phyloP scores from a whole-genome alignment of 2,329 filamentous ascomycete species.

The Penicillium sp. region DNA sequence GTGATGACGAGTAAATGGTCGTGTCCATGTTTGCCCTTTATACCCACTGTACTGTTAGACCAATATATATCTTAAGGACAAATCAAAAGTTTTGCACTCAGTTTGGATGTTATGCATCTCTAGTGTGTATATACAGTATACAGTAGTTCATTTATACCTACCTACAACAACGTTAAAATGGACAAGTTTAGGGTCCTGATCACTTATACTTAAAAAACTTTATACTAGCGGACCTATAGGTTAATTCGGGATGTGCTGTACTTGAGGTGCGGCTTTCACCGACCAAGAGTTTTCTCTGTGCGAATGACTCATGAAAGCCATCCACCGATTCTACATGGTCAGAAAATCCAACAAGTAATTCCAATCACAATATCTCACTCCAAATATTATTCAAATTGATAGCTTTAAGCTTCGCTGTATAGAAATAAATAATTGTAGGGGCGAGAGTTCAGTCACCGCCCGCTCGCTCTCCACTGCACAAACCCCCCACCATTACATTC shows the following conservation, averaged over 20 bases:
- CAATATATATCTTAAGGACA: background rate
- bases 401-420: background rate
- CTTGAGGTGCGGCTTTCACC: background rate
- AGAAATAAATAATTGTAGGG: background rate
- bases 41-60: slow-evolving; percentile 26
- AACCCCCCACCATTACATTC: slow-evolving; percentile 35
- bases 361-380: background rate
- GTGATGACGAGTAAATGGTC: slow-evolving; percentile 26
- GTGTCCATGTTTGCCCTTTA: slow-evolving; percentile 15
- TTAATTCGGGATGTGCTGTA: background rate
- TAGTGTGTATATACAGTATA: too few species aligned
- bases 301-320: background rate
- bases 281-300: background rate
- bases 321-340: background rate
- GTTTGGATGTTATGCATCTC: too few species aligned
- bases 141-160: too few species aligned
- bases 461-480: slow-evolving; percentile 40
- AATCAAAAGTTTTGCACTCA: background rate
- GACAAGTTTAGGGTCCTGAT: too few species aligned
- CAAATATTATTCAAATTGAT: background rate
- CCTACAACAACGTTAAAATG: too few species aligned
- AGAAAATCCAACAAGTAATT: background rate
- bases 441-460: slow-evolving; percentile 29
- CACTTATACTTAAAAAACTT: background rate
- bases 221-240: background rate